Evolutionary conservation across 2,329 filamentous ascomycete genomes (phyloP), one percentile per base, ranked within the genome.

Genomic region (Venturia nashicola): DNA sequence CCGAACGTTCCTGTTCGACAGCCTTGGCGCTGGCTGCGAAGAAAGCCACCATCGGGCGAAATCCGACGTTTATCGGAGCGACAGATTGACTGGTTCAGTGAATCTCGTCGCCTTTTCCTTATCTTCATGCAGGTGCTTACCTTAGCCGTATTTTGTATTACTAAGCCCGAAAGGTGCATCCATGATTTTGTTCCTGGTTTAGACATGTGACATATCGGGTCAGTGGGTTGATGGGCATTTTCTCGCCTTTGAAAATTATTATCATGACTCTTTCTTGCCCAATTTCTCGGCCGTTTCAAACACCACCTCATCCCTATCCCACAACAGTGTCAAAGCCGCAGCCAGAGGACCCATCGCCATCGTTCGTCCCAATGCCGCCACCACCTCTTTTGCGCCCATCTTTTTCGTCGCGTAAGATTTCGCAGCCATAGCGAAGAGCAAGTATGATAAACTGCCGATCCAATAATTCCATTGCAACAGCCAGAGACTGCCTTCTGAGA

Each of bases 391-490:
- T 18, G 12, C 20, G 9, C 46, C 46, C 46, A 57, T 18, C 5
- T 57, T 57, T 20, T 20, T n/a, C 3, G n/a, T 48, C 14, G 23
- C 32, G 32, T 48, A 44, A 34, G 44, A 62, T 34, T 51, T 63
- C 12, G 61, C 61, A n/a, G 14, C 46, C 20, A 63, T 16, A 4
- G 46, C 51, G 16, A 55, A 63, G 34, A 63, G 34, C 32, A 63
- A 23, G 36, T 63, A 63, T 7, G 61, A 14, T 11, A 57, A 23
- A 27, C 42, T 40, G 27, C 42, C 43, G 7, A 63, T 34, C 36
- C 43, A 55, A 43, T 63, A 63, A 27, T 63, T 34, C 61, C 61
- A 63, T n/a, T 63, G 61, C 18, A 63, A 44, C 18, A 63, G 39
- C 42, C 46, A 51, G 34, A 57, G 61, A 27, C 23, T 39, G 7